Evolutionary conservation across 2,329 filamentous ascomycete genomes (phyloP).

Genomic region (Epichloe uncinata): DNA sequence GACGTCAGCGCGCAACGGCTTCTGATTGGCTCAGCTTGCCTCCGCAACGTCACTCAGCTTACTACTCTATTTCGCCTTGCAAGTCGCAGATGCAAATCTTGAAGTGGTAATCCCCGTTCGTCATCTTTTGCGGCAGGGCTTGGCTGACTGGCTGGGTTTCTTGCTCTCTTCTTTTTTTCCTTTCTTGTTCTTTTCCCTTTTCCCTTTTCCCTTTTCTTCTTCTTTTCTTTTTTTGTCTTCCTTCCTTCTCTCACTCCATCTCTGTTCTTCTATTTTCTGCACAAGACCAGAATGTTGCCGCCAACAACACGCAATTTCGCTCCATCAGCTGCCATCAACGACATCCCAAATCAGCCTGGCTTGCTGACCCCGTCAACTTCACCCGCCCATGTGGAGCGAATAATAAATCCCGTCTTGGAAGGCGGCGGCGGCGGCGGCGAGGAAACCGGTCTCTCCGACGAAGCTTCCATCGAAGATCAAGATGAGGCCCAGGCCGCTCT

Average conservation of each 20-base stretch:
- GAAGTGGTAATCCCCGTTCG: background rate
- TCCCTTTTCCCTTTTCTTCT: background rate
- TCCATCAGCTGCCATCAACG: background rate
- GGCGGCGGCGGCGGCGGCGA: constrained; percentile 6
- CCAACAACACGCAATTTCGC: too few relatives aligned
- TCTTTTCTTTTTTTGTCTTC: too few relatives aligned
- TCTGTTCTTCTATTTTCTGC: background rate
- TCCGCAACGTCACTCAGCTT: background rate
- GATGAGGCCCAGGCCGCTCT: constrained; percentile 47
- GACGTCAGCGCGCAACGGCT: background rate
- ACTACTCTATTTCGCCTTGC: background rate
- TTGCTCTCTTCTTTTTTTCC: background rate
- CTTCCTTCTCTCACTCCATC: background rate
- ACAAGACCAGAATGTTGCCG: too few relatives aligned
- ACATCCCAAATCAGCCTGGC: background rate
- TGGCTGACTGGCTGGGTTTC: background rate
- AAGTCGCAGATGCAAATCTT: background rate
- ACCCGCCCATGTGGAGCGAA: background rate
- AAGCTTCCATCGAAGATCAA: constrained; percentile 25
- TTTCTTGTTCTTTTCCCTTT: background rate
- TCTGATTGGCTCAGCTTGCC: background rate
- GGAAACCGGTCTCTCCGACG: constrained; percentile 8
- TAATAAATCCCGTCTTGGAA: background rate
- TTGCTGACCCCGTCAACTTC: background rate
- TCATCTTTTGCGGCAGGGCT: background rate